Percentiles rank a stretch among this genome's conserved stretches.
Evolutionary conservation across 2,329 filamentous ascomycete species (phyloP).

Genomic region (Drechslera avenae): DNA sequence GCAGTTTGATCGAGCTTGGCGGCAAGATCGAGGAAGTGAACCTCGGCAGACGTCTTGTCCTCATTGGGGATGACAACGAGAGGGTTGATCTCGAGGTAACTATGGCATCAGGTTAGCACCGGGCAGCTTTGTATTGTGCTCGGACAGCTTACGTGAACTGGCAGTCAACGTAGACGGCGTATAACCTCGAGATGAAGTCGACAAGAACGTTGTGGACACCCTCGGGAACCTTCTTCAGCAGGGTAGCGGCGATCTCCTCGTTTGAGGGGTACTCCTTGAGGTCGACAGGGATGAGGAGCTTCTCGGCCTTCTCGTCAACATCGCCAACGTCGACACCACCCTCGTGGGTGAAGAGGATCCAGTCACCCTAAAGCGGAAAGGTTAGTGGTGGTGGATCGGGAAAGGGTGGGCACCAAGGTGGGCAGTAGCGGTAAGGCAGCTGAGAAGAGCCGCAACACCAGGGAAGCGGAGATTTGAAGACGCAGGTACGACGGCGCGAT

Average conservation of each 20-base stretch:
- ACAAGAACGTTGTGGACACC: slow-evolving; percentile 98
- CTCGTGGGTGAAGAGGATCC: slow-evolving; percentile 99
- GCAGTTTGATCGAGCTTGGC: slow-evolving; percentile 99
- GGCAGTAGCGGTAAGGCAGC: slow-evolving; percentile 28
- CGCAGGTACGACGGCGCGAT: slow-evolving; percentile 19
- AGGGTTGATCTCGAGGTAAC: slow-evolving; percentile 99
- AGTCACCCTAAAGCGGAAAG: slow-evolving; percentile 75
- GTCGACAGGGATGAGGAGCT: slow-evolving; percentile 96
- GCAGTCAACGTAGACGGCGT: slow-evolving; percentile 99
- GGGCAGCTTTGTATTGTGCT: background rate
- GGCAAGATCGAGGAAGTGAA: slow-evolving; percentile 97
- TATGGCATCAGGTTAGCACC: slow-evolving; percentile 27
- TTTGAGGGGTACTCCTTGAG: slow-evolving; percentile 94
- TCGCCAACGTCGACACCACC: slow-evolving; percentile 99
- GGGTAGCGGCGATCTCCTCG: slow-evolving; percentile 81
- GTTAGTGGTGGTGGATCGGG: slow-evolving; percentile 41
- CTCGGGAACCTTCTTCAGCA: slow-evolving; percentile 91
- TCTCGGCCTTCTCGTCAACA: slow-evolving; percentile 98
- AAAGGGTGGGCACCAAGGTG: slow-evolving; percentile 33
- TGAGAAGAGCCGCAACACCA: slow-evolving; percentile 44
- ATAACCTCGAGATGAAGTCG: slow-evolving; percentile 97
- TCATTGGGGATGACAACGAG: slow-evolving; percentile 96
- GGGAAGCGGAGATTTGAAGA: slow-evolving; percentile 21
- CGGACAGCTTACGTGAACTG: slow-evolving; percentile 75
- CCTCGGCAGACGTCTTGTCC: slow-evolving; percentile 86